These are phyloP conservation scores for Arthroderma uncinatum DNA, from an alignment of 2,329 filamentous ascomycete species.

Conservation along the genomic window DNA sequence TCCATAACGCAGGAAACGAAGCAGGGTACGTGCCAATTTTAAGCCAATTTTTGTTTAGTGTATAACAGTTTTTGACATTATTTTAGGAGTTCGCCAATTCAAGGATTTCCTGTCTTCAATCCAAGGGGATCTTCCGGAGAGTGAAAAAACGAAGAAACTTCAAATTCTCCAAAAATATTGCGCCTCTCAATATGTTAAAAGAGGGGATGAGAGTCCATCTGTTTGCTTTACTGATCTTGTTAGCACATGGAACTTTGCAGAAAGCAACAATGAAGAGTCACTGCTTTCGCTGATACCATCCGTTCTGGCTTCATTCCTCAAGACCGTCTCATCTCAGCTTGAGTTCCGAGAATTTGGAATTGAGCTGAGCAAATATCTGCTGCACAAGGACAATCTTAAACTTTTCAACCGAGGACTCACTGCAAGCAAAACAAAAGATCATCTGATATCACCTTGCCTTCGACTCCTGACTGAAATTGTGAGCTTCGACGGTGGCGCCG, in stretches of 20 bases:
- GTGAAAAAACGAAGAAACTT: conserved; percentile 30
- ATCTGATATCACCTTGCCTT: conserved; percentile 77
- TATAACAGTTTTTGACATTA: background rate
- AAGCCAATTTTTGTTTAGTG: background rate
- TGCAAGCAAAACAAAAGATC: conserved; percentile 70
- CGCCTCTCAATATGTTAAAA: conserved; percentile 43
- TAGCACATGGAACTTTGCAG: conserved; percentile 77
- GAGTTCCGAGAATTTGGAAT: conserved; percentile 66
- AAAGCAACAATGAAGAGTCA: conserved; percentile 66
- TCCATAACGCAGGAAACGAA: conserved; percentile 44
- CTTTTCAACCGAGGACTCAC: conserved; percentile 68
- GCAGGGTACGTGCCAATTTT: conserved; percentile 47
- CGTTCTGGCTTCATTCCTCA: conserved; percentile 69
- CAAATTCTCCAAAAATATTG: conserved; percentile 38
- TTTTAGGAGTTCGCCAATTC: conserved; percentile 33
- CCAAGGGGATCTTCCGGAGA: conserved; percentile 23
- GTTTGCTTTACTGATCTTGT: conserved; percentile 68
- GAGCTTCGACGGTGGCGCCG: conserved; percentile 70
- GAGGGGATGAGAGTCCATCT: conserved; percentile 44
- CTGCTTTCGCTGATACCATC: conserved; percentile 71
- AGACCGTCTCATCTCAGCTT: conserved; percentile 60
- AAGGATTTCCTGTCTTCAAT: conserved; percentile 36
- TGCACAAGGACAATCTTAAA: conserved; percentile 71
- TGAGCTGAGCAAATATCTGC: conserved; percentile 65
- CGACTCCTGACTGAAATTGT: conserved; percentile 78